Evolutionary conservation across 2,329 filamentous ascomycete species (phyloP).

Genomic region (Escovopsis sp.): DNA sequence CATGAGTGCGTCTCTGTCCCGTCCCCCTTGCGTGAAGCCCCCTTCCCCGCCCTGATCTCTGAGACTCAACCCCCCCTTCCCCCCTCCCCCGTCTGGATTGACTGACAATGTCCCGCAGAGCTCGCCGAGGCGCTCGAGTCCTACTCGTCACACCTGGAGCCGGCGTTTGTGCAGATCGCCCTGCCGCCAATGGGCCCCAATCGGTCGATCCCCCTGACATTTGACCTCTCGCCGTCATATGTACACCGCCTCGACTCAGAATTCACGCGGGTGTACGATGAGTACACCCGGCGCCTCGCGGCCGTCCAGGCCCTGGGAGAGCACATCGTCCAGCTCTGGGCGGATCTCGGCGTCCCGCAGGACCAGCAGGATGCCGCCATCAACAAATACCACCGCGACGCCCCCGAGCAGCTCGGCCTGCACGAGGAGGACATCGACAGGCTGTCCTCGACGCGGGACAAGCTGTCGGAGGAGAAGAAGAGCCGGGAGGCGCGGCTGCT

Average conservation of each 20-base stretch:
- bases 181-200: constrained; percentile 72
- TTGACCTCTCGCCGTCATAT: constrained; percentile 86
- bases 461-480: constrained; percentile 77
- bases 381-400: constrained; percentile 76
- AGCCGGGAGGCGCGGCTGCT: constrained; percentile 61
- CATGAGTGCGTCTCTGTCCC: constrained; percentile 49
- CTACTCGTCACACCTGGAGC: constrained; percentile 89
- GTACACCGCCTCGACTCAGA: constrained; percentile 76
- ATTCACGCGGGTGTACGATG: constrained; percentile 90
- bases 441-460: constrained; percentile 62
- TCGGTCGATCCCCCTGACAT: constrained; percentile 62
- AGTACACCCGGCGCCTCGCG: constrained; percentile 73
- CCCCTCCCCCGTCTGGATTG: background rate
- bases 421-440: constrained; percentile 73
- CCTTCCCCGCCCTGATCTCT: background rate
- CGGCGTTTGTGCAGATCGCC: constrained; percentile 70
- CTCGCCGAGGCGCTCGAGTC: constrained; percentile 87
- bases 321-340: constrained; percentile 88
- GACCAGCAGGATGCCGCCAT: constrained; percentile 80
- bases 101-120: constrained; percentile 37
- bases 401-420: constrained; percentile 85
- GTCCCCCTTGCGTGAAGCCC: background rate
- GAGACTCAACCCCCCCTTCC: too few relatives aligned
- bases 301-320: constrained; percentile 63
- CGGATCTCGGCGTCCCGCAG: constrained; percentile 85